Conservation (phyloP, 176 grass and related monocot species). For the Metroxylon sagu region DNA sequence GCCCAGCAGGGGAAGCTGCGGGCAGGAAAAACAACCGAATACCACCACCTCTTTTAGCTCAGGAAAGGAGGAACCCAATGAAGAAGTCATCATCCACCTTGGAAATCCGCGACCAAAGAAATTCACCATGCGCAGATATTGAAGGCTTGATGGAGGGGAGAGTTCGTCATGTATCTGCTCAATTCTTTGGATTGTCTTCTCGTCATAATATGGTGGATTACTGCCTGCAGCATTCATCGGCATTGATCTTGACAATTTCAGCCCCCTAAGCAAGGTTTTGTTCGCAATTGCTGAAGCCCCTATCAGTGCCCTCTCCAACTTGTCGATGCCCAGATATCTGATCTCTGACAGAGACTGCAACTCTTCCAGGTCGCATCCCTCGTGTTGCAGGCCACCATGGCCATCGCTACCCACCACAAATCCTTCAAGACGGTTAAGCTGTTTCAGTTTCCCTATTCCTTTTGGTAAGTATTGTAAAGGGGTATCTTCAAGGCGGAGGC, state of each 20-base stretch:
- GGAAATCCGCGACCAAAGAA: conserved; percentile 5
- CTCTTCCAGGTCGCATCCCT: conserved; percentile 26
- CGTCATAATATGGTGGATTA: background rate
- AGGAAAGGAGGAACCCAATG: conserved; percentile 2
- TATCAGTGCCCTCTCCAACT: conserved; percentile 12
- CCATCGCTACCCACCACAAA: conserved; percentile 9
- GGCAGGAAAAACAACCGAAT: too few species aligned
- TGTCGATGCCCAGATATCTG: background rate
- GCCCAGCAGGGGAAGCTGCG: conserved; percentile 21
- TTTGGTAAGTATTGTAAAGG: conserved; percentile 13
- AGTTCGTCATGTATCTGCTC: conserved; percentile 9
- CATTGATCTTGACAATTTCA: background rate
- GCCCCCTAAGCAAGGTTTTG: background rate
- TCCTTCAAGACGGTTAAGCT: conserved; percentile 15
- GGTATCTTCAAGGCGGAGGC: background rate
- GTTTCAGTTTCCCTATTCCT: conserved; percentile 23
- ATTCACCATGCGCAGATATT: background rate
- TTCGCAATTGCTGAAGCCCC: background rate
- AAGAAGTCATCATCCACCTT: conserved; percentile 5
- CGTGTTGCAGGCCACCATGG: background rate
- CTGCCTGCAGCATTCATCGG: background rate
- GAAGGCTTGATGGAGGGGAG: conserved; percentile 16
- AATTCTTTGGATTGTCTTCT: background rate
- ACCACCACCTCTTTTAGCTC: background rate
- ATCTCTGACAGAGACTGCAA: conserved; percentile 13